phyloP scores from a whole-genome alignment of 257 asterid species.

The Penstemon davidsonii region DNA sequence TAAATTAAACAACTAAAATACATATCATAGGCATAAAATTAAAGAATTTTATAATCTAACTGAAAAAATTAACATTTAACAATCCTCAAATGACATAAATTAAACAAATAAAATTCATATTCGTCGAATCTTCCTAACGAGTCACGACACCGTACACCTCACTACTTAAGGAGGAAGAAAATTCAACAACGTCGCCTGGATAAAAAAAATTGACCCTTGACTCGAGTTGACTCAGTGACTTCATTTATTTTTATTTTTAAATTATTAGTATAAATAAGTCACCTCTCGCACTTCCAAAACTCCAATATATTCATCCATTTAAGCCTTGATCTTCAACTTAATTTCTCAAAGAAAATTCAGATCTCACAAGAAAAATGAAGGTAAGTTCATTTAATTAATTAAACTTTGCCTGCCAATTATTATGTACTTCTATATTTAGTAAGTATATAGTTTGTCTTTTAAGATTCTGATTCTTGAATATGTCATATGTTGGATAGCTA shows the following conservation, averaged over 20 bases:
- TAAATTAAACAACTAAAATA: too few relatives aligned
- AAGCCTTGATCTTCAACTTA: background rate
- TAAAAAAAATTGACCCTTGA: slow-evolving; percentile 13
- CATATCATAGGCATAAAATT: too few relatives aligned
- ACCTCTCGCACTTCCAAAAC: background rate
- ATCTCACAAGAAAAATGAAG: slow-evolving; percentile 27
- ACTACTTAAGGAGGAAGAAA: background rate
- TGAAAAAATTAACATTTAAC: too few relatives aligned
- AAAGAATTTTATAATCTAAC: too few relatives aligned
- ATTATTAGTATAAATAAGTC: slow-evolving; percentile 19
- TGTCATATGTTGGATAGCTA: background rate
- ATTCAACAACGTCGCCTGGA: slow-evolving; percentile 1
- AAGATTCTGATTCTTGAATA: slow-evolving; percentile 21
- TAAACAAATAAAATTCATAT: too few relatives aligned
- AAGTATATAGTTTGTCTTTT: background rate
- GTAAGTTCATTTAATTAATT: slow-evolving; percentile 15
- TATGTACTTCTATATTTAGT: background rate
- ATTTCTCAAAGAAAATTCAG: background rate
- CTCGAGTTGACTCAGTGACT: slow-evolving; percentile 33
- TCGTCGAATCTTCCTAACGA: too few relatives aligned
- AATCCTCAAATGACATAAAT: too few relatives aligned
- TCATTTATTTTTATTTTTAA: background rate
- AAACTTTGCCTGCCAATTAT: background rate
- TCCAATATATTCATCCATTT: background rate
- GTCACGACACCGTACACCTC: background rate